Evolutionary conservation across 768 basidiomycete genomes (phyloP).

Genomic region (Naganishia vishniacii): DNA sequence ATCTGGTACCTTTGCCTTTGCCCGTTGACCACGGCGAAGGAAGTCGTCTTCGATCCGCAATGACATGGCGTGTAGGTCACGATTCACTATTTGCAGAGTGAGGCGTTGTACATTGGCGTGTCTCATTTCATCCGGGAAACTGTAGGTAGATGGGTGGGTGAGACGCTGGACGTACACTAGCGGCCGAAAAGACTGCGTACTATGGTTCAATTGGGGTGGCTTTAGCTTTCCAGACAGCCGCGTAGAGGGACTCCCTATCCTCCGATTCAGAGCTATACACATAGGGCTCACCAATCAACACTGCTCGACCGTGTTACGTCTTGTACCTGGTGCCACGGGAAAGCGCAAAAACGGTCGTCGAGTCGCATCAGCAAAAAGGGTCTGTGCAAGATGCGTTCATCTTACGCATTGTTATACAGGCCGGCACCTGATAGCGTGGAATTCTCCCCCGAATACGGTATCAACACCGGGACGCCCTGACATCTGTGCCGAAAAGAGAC

Average conservation of each 20-base stretch:
- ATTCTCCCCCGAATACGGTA: slow-evolving; percentile 36
- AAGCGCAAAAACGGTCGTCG: no score
- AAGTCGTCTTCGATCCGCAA: neutral
- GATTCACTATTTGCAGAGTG: neutral
- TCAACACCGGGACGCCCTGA: slow-evolving; percentile 44
- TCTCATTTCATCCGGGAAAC: slow-evolving; percentile 43
- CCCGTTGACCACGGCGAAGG: neutral
- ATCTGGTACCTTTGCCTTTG: neutral
- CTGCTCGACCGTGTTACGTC: slow-evolving; percentile 44
- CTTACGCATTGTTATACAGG: slow-evolving; percentile 29
- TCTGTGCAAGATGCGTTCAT: neutral
- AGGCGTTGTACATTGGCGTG: slow-evolving; percentile 1
- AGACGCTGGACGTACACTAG: neutral
- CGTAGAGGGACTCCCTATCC: slow-evolving; percentile 35
- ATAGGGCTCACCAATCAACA: slow-evolving; percentile 39
- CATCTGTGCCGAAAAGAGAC: slow-evolving; percentile 30
- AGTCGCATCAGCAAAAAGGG: no score
- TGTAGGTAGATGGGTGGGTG: slow-evolving; percentile 5
- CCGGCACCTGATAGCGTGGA: slow-evolving; percentile 34
- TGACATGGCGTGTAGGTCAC: neutral
- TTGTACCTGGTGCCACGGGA: no score
- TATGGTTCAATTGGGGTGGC: slow-evolving; percentile 39
- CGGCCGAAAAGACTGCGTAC: no score
- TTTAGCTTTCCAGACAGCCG: slow-evolving; percentile 33
- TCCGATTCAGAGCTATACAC: slow-evolving; percentile 40